Evolutionary conservation across 805 yeast species (phyloP).

Genomic region (Cyberlindnera japonica): DNA sequence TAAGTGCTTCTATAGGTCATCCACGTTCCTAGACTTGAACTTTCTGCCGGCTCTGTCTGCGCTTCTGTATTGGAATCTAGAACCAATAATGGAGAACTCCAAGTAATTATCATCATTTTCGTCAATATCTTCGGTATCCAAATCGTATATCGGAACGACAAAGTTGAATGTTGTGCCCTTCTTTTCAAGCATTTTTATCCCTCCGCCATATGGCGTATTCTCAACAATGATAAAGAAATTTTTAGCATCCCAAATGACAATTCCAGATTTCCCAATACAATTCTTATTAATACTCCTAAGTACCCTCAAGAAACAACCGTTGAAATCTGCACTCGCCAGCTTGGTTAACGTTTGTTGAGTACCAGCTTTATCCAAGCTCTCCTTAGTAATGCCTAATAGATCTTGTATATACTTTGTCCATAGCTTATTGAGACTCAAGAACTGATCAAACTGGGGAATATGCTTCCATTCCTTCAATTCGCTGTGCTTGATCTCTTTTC

Average conservation of each 20-base stretch:
- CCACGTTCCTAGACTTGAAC: slow-evolving; percentile 76
- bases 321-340: slow-evolving; percentile 73
- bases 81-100: slow-evolving; percentile 70
- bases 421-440: slow-evolving; percentile 51
- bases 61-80: slow-evolving; percentile 69
- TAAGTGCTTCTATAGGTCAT: slow-evolving; percentile 37
- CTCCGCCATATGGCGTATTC: slow-evolving; percentile 45
- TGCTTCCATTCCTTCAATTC: slow-evolving; percentile 23
- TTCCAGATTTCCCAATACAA: slow-evolving; percentile 62
- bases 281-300: slow-evolving; percentile 52
- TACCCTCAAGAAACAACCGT: slow-evolving; percentile 68
- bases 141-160: slow-evolving; percentile 33
- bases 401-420: slow-evolving; percentile 73
- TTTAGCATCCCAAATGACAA: slow-evolving; percentile 82
- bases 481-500: slow-evolving; percentile 11
- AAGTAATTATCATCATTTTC: slow-evolving; percentile 37
- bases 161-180: slow-evolving; percentile 61
- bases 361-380: slow-evolving; percentile 19
- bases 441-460: slow-evolving; percentile 45
- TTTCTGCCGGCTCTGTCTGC: slow-evolving; percentile 81
- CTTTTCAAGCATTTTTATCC: slow-evolving; percentile 64
- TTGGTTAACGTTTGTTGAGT: slow-evolving; percentile 43
- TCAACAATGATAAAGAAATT: slow-evolving; percentile 63
- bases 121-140: slow-evolving; percentile 16
- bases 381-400: slow-evolving; percentile 39